Percentiles rank a stretch among this genome's conserved stretches.
Evolutionary conservation across 176 grass and related monocot genomes (phyloP).

Genomic region (Carex kokanica): DNA sequence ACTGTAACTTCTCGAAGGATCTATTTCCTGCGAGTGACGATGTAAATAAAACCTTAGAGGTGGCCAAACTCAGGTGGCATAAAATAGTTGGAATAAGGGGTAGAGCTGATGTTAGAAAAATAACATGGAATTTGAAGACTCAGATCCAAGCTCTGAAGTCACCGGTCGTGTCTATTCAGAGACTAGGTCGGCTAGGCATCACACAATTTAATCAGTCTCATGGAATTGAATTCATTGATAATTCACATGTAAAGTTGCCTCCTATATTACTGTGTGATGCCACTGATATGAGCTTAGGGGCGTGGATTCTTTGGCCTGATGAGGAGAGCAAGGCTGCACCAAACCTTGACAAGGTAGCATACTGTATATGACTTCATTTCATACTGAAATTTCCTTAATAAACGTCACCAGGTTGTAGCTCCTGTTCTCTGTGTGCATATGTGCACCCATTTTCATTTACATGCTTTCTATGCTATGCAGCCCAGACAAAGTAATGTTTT

Average conservation of each 20-base stretch:
- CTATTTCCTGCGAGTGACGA: conserved; percentile 33
- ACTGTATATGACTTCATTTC: not conserved
- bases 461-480: not conserved
- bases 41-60: conserved; percentile 45
- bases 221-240: conserved; percentile 55
- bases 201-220: conserved; percentile 48
- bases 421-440: not conserved
- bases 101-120: conserved; percentile 54
- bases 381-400: not conserved
- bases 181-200: conserved; percentile 46
- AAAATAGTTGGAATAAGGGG: conserved; percentile 65
- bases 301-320: conserved; percentile 93
- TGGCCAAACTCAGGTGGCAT: conserved; percentile 64
- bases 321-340: conserved; percentile 78
- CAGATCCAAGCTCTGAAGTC: conserved; percentile 89
- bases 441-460: not conserved
- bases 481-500: not conserved
- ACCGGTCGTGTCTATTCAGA: conserved; percentile 67
- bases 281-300: conserved; percentile 63
- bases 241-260: conserved; percentile 59
- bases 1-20: conserved; percentile 87
- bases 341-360: conserved; percentile 81
- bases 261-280: conserved; percentile 58
- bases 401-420: not conserved
- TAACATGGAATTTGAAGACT: conserved; percentile 83